Percentiles rank a stretch among this genome's conserved stretches.
These are phyloP conservation scores for Fragilariopsis cylindrus DNA, from an alignment of 108 stramenopile species.

Conservation along the genomic window DNA sequence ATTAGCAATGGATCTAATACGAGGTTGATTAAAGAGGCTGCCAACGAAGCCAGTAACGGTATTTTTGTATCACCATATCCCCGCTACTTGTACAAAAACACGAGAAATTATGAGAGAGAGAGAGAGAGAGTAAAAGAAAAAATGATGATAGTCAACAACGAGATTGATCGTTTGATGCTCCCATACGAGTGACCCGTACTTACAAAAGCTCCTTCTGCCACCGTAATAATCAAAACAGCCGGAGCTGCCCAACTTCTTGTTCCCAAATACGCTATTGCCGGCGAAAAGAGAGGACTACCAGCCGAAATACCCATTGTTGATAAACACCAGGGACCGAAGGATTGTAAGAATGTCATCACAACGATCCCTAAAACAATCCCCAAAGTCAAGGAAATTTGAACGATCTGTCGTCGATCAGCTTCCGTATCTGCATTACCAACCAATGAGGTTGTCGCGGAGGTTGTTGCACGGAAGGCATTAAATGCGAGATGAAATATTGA, in stretches of 20 bases:
- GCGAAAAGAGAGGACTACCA: constrained; percentile 32
- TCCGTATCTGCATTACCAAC: constrained; percentile 41
- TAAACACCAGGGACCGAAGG: constrained; percentile 41
- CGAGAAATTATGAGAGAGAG: too few species aligned
- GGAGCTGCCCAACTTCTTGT: constrained; percentile 66
- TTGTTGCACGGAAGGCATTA: constrained; percentile 76
- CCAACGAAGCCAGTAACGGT: constrained; percentile 57
- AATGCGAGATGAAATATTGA: constrained; percentile 83
- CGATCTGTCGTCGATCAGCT: constrained; percentile 32
- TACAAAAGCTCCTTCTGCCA: constrained; percentile 72
- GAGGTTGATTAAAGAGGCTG: constrained; percentile 59
- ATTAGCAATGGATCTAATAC: constrained; percentile 80
- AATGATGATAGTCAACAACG: too few species aligned
- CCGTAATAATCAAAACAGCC: constrained; percentile 60
- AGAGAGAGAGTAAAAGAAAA: too few species aligned
- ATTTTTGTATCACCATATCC: constrained; percentile 76
- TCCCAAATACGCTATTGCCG: constrained; percentile 53
- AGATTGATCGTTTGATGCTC: too few species aligned
- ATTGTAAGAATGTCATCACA: constrained; percentile 28
- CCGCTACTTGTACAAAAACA: constrained; percentile 17
- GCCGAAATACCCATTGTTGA: constrained; percentile 62
- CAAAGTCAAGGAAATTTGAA: constrained; percentile 35
- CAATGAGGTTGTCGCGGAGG: constrained; percentile 67
- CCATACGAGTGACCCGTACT: too few species aligned
- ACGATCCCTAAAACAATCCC: constrained; percentile 44